Base-by-base conservation (phyloP, 306 rosid species). In the Sechiopsis laciniata region DNA sequence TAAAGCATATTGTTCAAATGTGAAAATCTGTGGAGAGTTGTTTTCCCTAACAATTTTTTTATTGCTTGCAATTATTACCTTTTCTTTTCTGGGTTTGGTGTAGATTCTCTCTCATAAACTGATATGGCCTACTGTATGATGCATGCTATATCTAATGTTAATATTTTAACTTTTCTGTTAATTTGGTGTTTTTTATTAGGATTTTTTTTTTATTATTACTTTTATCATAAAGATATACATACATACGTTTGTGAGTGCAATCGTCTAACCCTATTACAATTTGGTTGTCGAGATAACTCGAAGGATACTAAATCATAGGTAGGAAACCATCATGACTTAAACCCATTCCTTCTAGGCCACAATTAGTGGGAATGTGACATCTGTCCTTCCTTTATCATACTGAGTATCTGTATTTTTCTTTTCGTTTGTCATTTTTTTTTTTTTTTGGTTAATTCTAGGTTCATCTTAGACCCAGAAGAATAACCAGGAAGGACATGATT, bases 51-150 rank as follows among this genome's bases (percentile, higher is more conserved):
- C 29, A 26, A 26, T 1, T 26, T 2, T 2, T 55, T 26, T 15
- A 42, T 60, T 35, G 8, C 46, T 10, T 48, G 57, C 11, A n/a
- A 74, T 74, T n/a, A 8, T 29, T 45, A 24, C 10, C 16, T 10
- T 55, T 29, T 54, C n/a, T 29, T 37, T 53, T 54, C 37, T 3
- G 16, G 16, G 64, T 45, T 40, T 19, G 11, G 56, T 26, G 56
- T 7, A 21, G 40, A 68, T 20, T 68, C 40, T 42, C 46, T 40
- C 56, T 65, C 29, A 40, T 53, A 65, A 65, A 65, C 71, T 17
- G 21, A 42, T 65, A 42, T 42, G 71, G 71, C 54, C 71, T 6
- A 40, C 54, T 5, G 0, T 53, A 42, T 42, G 56, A 37, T 40
- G n/a, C 20, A 12, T 48, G 56, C 12, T 22, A 13, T 48, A 4